Evolutionary conservation across 441 rosid species (phyloP), one percentile per base, ranked within the genome.

Genomic region (Pelargonium hybrid): DNA sequence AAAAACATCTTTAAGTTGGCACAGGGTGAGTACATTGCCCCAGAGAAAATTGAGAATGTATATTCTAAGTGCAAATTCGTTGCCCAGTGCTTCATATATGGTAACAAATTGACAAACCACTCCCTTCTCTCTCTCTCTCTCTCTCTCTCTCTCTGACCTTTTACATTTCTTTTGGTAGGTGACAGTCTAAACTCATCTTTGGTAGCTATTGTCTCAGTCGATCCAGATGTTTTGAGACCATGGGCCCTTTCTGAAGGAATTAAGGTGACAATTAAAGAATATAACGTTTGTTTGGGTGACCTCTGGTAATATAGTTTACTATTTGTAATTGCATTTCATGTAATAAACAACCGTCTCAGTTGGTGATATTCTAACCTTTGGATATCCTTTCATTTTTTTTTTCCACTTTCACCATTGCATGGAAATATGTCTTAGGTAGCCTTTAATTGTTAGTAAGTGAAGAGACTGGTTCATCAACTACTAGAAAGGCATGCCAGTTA

Each of bases 1-100:
- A 95, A 95, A 88, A 95, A 95, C 83, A 95, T 95, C 77, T 95
- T 95, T 83, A 95, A 95, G 82, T 77, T 95, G 81, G 96, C 99
- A 10, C 99, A 95, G 23, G 99, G 99, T 68, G 99, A 95, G 84
- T 95, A 92, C 79, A 89, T 95, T 74, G 99, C 99, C 73, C 98
- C 99, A 0, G 99, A 95, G 86, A 95, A 92, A 83, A 88, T 95
- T 9, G 98, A 95, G 90, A 95, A 95, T 81, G 93, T 90, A 25
- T 90, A 90, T 77, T 89, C 96, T 20, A 95, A 92, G 76, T 90
- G 98, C 96, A 84, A 80, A 72, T 95, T 88, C 76, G 75, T 88
- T 34, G 84, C 78, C 62, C 98, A 95, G 57, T 88, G 96, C 83
- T 95, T 95, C 83, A 81, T 95, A 69, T 82, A 92, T 73, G 99